Evolutionary conservation across 257 asterid species (phyloP), one percentile per base, ranked within the genome.

Genomic region (Salvia splendens): DNA sequence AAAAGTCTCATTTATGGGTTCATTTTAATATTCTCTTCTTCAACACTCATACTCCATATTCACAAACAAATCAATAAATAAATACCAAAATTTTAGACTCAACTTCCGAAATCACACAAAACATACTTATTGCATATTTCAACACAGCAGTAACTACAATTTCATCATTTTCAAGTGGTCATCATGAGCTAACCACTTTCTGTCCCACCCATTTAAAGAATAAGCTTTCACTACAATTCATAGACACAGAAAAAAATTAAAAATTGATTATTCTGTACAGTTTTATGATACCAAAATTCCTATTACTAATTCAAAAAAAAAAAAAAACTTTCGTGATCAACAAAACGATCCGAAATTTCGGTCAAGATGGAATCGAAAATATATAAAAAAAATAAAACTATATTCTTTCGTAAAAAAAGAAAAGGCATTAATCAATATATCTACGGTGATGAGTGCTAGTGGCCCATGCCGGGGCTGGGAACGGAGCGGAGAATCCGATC

Each of bases 401-500:
- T 12, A 5, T n/a, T 12, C 9, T 17, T 36, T 10, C 0, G 0
- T 16, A n/a, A 36, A 7, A 15, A n/a, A 10, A 10, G 9, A 2
- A 7, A 28, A 42, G 3, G 4, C 3, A 14, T 2, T 2, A 12
- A 2, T 15, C 12, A 56, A 55, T 6, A 52, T 17, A 45, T 7
- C 8, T 33, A 33, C 5, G 33, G 2, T 16, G 20, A 48, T 2
- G 11, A 7, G 17, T 12, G 72, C 77, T 78, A 86, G 73, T 86
- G 75, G 66, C 92, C 92, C 2, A 65, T 79, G 53, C 86, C 87
- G 61, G 92, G 92, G 63, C 89, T 81, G 5, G 92, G 92, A 20
- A 81, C 86, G 8, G 89, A 83, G 28, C 82, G 73, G 74, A 83
- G 86, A 61, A 77, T 79, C 71, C 89, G 77, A 24, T 71, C 82